phyloP scores from a whole-genome alignment of 1,284 basidiomycete species.

The Tausonia pullulans region DNA sequence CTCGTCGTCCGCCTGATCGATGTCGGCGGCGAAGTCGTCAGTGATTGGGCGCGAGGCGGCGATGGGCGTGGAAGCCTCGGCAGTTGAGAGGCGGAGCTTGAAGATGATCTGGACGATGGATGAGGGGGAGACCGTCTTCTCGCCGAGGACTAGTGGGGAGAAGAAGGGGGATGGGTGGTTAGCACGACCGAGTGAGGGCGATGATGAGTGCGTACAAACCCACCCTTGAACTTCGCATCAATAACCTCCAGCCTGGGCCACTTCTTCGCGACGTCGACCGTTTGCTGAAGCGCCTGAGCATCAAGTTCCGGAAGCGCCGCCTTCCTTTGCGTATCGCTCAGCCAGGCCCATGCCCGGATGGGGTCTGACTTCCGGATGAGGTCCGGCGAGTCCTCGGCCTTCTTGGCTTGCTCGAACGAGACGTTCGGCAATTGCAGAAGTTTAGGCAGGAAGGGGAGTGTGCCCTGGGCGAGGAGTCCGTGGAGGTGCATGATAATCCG shows the following conservation, averaged over 20 bases:
- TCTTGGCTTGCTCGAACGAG: constrained; percentile 39
- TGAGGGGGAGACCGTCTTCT: constrained; percentile 74
- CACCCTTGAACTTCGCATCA: constrained; percentile 78
- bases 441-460: constrained; percentile 47
- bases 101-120: constrained; percentile 80
- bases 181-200: constrained; percentile 5
- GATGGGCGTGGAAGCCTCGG: constrained; percentile 5
- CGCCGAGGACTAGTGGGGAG: constrained; percentile 64
- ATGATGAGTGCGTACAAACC: constrained; percentile 19
- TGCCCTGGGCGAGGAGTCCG: constrained; percentile 72
- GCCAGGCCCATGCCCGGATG: constrained; percentile 8
- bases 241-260: constrained; percentile 73
- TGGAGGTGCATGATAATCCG: constrained; percentile 71
- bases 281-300: constrained; percentile 37
- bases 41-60: constrained; percentile 2
- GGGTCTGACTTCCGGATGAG: constrained; percentile 15
- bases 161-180: constrained; percentile 5
- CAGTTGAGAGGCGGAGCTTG: constrained; percentile 56
- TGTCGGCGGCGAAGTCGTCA: constrained; percentile 20
- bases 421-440: constrained; percentile 70
- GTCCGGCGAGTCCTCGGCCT: constrained; percentile 40
- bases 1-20: constrained; percentile 44
- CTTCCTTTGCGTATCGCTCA: constrained; percentile 1
- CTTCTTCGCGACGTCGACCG: constrained; percentile 52
- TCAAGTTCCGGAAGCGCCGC: constrained; percentile 2